phyloP scores from a whole-genome alignment of 768 basidiomycete genomes.

The Clitopilus passeckerianus region DNA sequence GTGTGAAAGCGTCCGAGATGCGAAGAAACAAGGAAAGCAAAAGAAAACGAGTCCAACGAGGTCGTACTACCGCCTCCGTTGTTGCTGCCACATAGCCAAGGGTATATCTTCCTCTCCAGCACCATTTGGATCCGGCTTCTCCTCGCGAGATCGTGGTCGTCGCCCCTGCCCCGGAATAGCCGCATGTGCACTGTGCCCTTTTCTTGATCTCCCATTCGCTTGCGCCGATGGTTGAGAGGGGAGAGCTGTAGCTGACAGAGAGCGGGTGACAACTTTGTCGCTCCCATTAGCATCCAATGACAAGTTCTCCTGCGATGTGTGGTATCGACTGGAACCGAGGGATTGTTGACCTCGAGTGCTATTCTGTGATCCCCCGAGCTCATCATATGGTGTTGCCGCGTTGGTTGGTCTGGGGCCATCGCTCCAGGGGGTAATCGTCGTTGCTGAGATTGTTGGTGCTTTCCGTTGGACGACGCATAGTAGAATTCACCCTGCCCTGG shows the following conservation, averaged over 20 bases:
- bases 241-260: slow-evolving; percentile 62
- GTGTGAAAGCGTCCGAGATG: too few species aligned
- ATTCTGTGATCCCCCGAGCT: slow-evolving; percentile 22
- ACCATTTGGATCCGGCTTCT: slow-evolving; percentile 19
- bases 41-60: slow-evolving; percentile 8
- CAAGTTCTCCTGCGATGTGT: slow-evolving; percentile 27
- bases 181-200: slow-evolving; percentile 64
- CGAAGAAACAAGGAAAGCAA: neutral
- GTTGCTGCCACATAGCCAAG: slow-evolving; percentile 75
- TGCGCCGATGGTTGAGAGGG: slow-evolving; percentile 26
- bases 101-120: slow-evolving; percentile 73
- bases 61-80: slow-evolving; percentile 46
- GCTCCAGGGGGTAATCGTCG: slow-evolving; percentile 52
- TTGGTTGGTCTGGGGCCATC: slow-evolving; percentile 49
- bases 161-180: slow-evolving; percentile 30
- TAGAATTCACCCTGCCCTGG: slow-evolving; percentile 24
- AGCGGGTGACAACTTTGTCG: slow-evolving; percentile 54
- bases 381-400: slow-evolving; percentile 10
- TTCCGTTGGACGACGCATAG: slow-evolving; percentile 30
- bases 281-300: slow-evolving; percentile 15
- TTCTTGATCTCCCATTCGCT: slow-evolving; percentile 52
- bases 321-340: neutral
- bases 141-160: slow-evolving; percentile 38
- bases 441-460: slow-evolving; percentile 26
- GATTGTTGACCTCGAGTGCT: slow-evolving; percentile 15